Conservation (phyloP, 345 rosid genomes). For the Mallotus nudiflorus region DNA sequence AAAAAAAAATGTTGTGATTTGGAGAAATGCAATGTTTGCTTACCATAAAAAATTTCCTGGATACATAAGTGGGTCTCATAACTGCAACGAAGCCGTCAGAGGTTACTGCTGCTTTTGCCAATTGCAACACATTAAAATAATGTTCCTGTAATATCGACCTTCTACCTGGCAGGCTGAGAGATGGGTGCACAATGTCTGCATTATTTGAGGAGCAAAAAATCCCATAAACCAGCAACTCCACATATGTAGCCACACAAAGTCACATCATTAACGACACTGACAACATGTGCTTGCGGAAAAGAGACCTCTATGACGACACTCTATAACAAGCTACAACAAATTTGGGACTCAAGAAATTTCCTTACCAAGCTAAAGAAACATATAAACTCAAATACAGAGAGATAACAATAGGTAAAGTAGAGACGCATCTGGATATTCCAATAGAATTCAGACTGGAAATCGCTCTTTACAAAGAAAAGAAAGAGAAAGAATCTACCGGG, state of each 20-base stretch:
- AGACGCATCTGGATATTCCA: neutral
- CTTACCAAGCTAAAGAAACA: neutral
- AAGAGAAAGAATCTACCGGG: slow-evolving; percentile 28
- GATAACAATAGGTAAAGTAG: neutral
- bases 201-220: neutral
- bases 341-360: neutral
- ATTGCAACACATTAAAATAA: slow-evolving; percentile 25
- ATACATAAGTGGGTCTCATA: slow-evolving; percentile 49
- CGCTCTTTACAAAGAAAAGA: neutral
- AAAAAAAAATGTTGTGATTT: neutral
- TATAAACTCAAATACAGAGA: neutral
- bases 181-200: slow-evolving; percentile 9
- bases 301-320: neutral
- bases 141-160: slow-evolving; percentile 33
- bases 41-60: slow-evolving; percentile 44
- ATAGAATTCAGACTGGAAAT: neutral
- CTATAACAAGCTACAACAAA: slow-evolving; percentile 6
- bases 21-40: neutral
- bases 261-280: neutral
- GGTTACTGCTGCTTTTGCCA: slow-evolving; percentile 33
- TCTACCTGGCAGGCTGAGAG: slow-evolving; percentile 23
- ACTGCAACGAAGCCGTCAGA: slow-evolving; percentile 37
- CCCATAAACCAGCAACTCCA: neutral
- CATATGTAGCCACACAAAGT: neutral
- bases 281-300: neutral